A percentile compares a stretch with the other conserved stretches of the same genome.
Evolutionary conservation across 306 rosid genomes (phyloP).

Genomic region (Sphenostylis stenocarpa): DNA sequence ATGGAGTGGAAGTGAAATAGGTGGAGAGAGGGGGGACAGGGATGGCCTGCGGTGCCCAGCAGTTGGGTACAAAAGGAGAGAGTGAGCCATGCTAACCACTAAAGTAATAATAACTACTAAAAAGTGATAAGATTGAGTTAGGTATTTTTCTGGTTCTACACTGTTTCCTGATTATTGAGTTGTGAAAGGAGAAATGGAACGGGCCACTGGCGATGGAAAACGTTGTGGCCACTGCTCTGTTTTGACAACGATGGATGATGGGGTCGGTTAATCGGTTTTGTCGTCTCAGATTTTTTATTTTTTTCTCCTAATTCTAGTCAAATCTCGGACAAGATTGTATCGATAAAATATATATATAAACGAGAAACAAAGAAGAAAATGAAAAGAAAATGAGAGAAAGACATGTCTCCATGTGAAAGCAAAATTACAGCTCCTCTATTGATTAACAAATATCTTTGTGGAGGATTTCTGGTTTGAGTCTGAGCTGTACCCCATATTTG

Average conservation of each 20-base stretch:
- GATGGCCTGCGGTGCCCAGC: constrained; percentile 60
- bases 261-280: constrained; percentile 50
- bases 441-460: constrained; percentile 23
- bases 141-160: constrained; percentile 67
- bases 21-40: constrained; percentile 43
- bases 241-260: constrained; percentile 44
- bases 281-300: constrained; percentile 26
- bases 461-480: constrained; percentile 23
- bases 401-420: constrained; percentile 32
- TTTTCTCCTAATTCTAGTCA: constrained; percentile 9
- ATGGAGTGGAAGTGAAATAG: background rate
- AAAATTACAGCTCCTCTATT: constrained; percentile 34
- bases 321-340: constrained; percentile 23
- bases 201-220: constrained; percentile 41
- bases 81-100: constrained; percentile 66
- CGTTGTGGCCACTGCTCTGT: constrained; percentile 22
- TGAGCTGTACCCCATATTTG: constrained; percentile 64
- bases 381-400: background rate
- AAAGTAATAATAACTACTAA: constrained; percentile 66
- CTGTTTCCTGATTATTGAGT: constrained; percentile 38
- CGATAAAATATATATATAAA: background rate
- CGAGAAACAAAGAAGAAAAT: background rate
- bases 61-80: constrained; percentile 44
- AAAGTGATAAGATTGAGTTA: constrained; percentile 65
- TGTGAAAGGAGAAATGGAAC: constrained; percentile 21